These are phyloP conservation scores for Sphagnum magellanicum DNA, from an alignment of 228 moss, liverwort and hornwort genomes.

Conservation along the genomic window DNA sequence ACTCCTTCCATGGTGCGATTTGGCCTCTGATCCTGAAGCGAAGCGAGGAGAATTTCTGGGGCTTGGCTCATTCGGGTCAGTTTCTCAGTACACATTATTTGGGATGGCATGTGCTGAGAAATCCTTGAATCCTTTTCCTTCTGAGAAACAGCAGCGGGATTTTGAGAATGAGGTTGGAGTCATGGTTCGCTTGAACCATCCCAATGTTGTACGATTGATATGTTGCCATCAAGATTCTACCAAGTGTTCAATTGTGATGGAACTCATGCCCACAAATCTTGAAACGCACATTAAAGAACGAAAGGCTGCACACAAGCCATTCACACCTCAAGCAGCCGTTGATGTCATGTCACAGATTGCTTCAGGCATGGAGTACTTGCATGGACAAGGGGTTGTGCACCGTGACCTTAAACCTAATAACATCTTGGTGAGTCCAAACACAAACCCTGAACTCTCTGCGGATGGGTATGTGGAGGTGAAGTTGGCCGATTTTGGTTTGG, in stretches of 20 bases:
- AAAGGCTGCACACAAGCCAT: background rate
- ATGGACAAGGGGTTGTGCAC: constrained; percentile 6
- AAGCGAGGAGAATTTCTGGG: constrained; percentile 1
- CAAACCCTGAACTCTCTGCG: too few species aligned
- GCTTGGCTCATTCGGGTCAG: constrained; percentile 12
- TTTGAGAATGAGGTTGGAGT: background rate
- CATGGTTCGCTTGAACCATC: constrained; percentile 9
- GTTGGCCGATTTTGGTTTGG: constrained; percentile 14
- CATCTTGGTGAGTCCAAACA: constrained; percentile 4
- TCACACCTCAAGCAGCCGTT: background rate
- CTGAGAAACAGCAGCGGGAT: background rate
- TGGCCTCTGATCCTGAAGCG: too few species aligned
- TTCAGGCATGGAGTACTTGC: constrained; percentile 11
- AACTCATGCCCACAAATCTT: too few species aligned
- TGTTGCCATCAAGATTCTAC: too few species aligned
- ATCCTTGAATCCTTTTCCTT: background rate
- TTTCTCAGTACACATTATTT: constrained; percentile 10
- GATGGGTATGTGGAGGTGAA: constrained; percentile 13
- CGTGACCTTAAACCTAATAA: constrained; percentile 12
- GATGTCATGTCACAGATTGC: constrained; percentile 12
- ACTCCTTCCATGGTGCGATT: too few species aligned
- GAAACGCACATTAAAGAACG: too few species aligned
- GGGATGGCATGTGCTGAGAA: constrained; percentile 3
- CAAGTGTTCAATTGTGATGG: too few species aligned
- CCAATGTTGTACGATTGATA: background rate